phyloP scores from a whole-genome alignment of 2,329 filamentous ascomycete genomes.

The Aspergillus pseudoterreus region DNA sequence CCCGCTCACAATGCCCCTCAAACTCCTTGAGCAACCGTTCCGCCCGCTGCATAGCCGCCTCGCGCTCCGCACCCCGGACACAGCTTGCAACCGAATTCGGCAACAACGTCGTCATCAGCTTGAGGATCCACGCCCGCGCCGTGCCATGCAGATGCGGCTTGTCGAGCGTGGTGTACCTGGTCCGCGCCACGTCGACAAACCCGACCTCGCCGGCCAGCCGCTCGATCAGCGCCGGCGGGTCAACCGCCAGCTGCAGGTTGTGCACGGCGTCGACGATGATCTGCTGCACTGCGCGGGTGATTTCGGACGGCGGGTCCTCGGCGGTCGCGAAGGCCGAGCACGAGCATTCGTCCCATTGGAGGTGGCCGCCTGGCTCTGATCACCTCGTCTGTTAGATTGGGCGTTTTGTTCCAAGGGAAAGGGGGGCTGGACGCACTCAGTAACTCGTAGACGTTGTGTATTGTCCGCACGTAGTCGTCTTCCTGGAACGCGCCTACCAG shows the following conservation, averaged over 20 bases:
- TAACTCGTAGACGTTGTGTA: slow-evolving; percentile 24
- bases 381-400: neutral
- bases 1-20: slow-evolving; percentile 12
- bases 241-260: slow-evolving; percentile 9
- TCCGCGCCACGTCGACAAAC: slow-evolving; percentile 9
- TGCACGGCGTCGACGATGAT: slow-evolving; percentile 11
- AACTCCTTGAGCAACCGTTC: slow-evolving; percentile 14
- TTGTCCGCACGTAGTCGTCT: slow-evolving; percentile 14
- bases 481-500: slow-evolving; percentile 24
- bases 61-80: slow-evolving; percentile 5
- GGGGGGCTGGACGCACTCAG: slow-evolving; percentile 30
- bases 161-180: slow-evolving; percentile 11
- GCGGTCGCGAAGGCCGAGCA: slow-evolving; percentile 14
- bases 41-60: slow-evolving; percentile 5
- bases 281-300: slow-evolving; percentile 8
- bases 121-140: slow-evolving; percentile 15
- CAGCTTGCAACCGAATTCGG: slow-evolving; percentile 13
- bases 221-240: slow-evolving; percentile 12
- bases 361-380: slow-evolving; percentile 22
- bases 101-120: slow-evolving; percentile 11
- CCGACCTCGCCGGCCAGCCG: slow-evolving; percentile 5
- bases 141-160: slow-evolving; percentile 10
- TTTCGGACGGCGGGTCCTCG: slow-evolving; percentile 1
- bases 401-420: neutral
- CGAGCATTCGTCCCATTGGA: slow-evolving; percentile 28